Conservation (phyloP, 2,329 filamentous ascomycete species). For the Aspergillus ibericus region DNA sequence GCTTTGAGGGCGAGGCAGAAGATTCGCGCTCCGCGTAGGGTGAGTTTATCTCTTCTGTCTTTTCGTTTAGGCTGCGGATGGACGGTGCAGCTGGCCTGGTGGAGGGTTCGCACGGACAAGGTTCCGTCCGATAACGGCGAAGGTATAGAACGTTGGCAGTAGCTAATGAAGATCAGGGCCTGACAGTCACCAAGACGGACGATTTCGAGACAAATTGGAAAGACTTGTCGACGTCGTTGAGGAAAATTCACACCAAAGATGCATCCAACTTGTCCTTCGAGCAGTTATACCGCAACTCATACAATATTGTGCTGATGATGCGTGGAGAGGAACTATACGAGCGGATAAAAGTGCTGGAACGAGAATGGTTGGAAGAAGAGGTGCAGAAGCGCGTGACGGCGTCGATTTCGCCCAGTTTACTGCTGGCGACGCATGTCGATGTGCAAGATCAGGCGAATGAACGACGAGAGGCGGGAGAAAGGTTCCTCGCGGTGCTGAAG, state of each 20-base stretch:
- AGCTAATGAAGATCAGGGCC: constrained; percentile 46
- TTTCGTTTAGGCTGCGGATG: constrained; percentile 15
- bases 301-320: constrained; percentile 89
- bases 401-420: constrained; percentile 69
- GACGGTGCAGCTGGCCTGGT: not conserved
- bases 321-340: constrained; percentile 80
- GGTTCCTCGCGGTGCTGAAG: constrained; percentile 74
- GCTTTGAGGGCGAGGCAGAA: constrained; percentile 59
- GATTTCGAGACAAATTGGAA: constrained; percentile 88
- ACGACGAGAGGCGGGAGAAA: constrained; percentile 75
- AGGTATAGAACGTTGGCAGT: not conserved
- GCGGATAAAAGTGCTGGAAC: constrained; percentile 76
- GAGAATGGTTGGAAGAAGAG: constrained; percentile 72
- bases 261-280: constrained; percentile 90
- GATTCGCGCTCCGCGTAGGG: constrained; percentile 67
- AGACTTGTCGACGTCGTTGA: constrained; percentile 71
- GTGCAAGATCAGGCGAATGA: constrained; percentile 69
- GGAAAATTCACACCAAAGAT: constrained; percentile 88
- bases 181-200: constrained; percentile 57
- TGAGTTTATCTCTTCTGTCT: constrained; percentile 46
- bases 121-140: not conserved
- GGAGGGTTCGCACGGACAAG: not conserved
- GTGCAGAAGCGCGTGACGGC: constrained; percentile 70
- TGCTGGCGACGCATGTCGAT: constrained; percentile 53
- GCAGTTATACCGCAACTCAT: constrained; percentile 88